Base-by-base conservation (phyloP, 2,329 filamentous ascomycete species). In the Ophiostoma himal-ulmi region DNA sequence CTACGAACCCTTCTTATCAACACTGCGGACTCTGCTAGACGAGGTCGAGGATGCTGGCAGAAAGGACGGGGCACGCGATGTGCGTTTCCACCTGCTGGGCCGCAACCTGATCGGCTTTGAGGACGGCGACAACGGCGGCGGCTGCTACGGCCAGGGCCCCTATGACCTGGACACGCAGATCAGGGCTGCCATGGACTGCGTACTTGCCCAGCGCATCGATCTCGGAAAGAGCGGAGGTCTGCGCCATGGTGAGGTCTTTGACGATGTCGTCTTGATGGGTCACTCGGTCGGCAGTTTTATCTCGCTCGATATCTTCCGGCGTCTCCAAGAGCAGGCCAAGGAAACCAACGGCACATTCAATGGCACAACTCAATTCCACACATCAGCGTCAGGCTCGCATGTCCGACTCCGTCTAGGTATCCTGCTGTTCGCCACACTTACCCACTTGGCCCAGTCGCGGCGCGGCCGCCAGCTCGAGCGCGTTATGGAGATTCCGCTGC, bases 251-350 rank as follows among this genome's bases (percentile, higher is more conserved):
- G 75, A 78, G 66, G 77, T 79, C 0, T 88, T 86, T 73, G 82
- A 88, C 75, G 82, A 82, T 68, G 85, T 93, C 22, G 82, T 92
- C 8, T 79, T 94, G 20, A 85, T 91, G 68, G 91, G 90, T 4
- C 91, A 94, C 78, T 92, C 90, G 0, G 89, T 94, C 0, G 91
- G 91, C 34, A 82, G 87, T 11, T 94, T 91, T 77, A 89, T 94
- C 26, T 81, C 85, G 2, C 85, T 93, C 73, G 90, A 93, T 77
- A 79, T 91, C 39, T 85, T 91, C 67, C 82, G 88, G 72, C 82
- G 86, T 11, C 84, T 88, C 72, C 80, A 80, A 52, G 5, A 60
- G 3, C 34, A 22, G 36, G 14, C 65, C 14, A 17, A 52, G 17
- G 64, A 48, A 14, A 5, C 17, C 54, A 62, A 64, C 17, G 41